Percentiles rank a stretch among this genome's conserved stretches.
Evolutionary conservation across 163 green algal species (phyloP).

Genomic region (Prototheca stagnorum): DNA sequence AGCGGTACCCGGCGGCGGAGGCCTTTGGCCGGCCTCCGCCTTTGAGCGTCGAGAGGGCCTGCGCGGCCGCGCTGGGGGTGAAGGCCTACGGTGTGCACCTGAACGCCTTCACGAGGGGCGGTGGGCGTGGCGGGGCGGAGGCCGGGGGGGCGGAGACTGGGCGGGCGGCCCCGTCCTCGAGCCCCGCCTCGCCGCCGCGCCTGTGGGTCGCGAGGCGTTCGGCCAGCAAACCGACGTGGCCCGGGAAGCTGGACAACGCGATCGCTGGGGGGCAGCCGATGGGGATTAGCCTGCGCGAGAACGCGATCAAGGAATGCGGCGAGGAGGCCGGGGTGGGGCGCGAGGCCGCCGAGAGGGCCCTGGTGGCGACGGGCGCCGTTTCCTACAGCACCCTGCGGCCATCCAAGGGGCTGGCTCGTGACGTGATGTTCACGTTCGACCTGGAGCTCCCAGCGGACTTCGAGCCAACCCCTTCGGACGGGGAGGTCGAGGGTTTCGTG

Average conservation of each 20-base stretch:
- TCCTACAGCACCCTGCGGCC: slow-evolving; percentile 48
- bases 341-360: slow-evolving; percentile 36
- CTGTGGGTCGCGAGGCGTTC: slow-evolving; percentile 78
- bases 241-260: slow-evolving; percentile 84
- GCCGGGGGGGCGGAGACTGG: too few relatives aligned
- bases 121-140: slow-evolving; percentile 22
- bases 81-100: slow-evolving; percentile 63
- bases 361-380: slow-evolving; percentile 42
- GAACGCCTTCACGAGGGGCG: slow-evolving; percentile 47
- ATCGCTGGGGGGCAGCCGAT: slow-evolving; percentile 74
- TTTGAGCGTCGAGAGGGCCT: slow-evolving; percentile 63
- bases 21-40: slow-evolving; percentile 39
- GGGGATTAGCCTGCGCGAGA: slow-evolving; percentile 48
- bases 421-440: slow-evolving; percentile 91
- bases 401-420: slow-evolving; percentile 50
- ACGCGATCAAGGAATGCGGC: slow-evolving; percentile 84
- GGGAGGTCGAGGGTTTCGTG: slow-evolving; percentile 22
- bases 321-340: slow-evolving; percentile 79
- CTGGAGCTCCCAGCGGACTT: slow-evolving; percentile 59
- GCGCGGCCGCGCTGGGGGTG: slow-evolving; percentile 57
- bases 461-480: slow-evolving; percentile 32
- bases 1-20: slow-evolving; percentile 66
- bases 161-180: too few relatives aligned
- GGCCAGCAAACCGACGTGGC: slow-evolving; percentile 74
- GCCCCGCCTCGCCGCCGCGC: too few relatives aligned